phyloP scores from a whole-genome alignment of 345 rosid species.

The Citrus mangshanensis region DNA sequence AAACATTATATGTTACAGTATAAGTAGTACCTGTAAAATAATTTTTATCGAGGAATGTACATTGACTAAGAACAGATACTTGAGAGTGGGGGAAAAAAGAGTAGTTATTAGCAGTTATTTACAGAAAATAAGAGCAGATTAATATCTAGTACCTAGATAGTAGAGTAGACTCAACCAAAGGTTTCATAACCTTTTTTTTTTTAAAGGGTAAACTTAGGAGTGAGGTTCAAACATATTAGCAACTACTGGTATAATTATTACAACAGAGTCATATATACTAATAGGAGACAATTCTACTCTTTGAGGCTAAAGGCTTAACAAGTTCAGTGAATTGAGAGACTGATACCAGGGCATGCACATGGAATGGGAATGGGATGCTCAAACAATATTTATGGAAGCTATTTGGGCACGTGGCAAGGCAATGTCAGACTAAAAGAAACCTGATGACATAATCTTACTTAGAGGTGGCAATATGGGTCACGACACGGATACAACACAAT shows the following conservation, averaged over 20 bases:
- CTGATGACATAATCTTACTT: too few relatives aligned
- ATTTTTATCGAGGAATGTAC: conserved; percentile 16
- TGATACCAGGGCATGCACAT: not conserved
- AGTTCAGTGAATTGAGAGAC: not conserved
- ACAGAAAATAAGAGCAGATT: conserved; percentile 13
- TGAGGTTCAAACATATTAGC: not conserved
- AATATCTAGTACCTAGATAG: not conserved
- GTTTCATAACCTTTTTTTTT: not conserved
- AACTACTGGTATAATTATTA: not conserved
- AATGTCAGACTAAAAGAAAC: not conserved
- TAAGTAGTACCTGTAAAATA: conserved; percentile 39
- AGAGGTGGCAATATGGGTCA: too few relatives aligned
- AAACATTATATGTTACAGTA: conserved; percentile 44
- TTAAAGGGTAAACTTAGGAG: not conserved
- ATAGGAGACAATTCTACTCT: not conserved
- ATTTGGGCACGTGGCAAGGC: not conserved
- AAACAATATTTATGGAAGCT: not conserved
- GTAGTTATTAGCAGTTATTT: not conserved
- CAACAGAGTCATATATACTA: not conserved
- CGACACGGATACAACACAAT: too few relatives aligned
- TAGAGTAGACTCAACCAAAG: not conserved
- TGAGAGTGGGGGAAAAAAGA: not conserved
- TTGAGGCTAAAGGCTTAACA: not conserved
- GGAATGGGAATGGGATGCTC: not conserved
- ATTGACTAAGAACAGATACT: conserved; percentile 16